phyloP scores from a whole-genome alignment of 345 rosid species.

The Clausena lansium region DNA sequence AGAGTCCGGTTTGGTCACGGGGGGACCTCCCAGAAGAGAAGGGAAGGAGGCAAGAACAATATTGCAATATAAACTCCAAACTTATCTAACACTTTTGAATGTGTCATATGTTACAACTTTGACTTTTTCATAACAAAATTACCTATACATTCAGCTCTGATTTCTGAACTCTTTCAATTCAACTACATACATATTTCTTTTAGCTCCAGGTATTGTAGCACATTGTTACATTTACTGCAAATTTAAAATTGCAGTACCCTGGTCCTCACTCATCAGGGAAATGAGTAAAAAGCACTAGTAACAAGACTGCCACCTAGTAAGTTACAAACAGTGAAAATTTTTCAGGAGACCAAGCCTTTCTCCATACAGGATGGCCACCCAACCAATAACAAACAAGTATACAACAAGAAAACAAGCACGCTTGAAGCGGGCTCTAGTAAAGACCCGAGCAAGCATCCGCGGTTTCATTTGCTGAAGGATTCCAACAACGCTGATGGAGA shows the following conservation, averaged over 20 bases:
- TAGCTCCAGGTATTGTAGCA: background rate
- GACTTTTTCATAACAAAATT: slow-evolving; percentile 1
- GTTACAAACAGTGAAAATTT: slow-evolving; percentile 22
- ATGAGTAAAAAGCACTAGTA: slow-evolving; percentile 1
- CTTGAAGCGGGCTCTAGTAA: slow-evolving; percentile 29
- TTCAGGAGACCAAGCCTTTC: slow-evolving; percentile 48
- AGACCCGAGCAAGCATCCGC: slow-evolving; percentile 15
- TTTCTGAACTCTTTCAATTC: background rate
- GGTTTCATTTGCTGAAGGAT: slow-evolving; percentile 43
- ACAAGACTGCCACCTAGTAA: slow-evolving; percentile 17
- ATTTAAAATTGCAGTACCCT: slow-evolving; percentile 3
- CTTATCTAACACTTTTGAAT: background rate
- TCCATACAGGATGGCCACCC: slow-evolving; percentile 54
- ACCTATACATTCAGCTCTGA: background rate
- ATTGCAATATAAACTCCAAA: background rate
- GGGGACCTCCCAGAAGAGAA: background rate
- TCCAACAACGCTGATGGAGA: slow-evolving; percentile 41
- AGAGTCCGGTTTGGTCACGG: background rate
- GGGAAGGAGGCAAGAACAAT: background rate
- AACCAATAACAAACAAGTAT: slow-evolving; percentile 53
- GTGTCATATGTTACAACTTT: background rate
- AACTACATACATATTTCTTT: background rate
- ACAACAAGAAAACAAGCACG: slow-evolving; percentile 60
- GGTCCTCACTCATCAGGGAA: background rate
- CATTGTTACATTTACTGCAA: slow-evolving; percentile 12